These are phyloP conservation scores for Tetrahymena borealis DNA, from an alignment of 73 alveolate genomes.

Conservation along the genomic window DNA sequence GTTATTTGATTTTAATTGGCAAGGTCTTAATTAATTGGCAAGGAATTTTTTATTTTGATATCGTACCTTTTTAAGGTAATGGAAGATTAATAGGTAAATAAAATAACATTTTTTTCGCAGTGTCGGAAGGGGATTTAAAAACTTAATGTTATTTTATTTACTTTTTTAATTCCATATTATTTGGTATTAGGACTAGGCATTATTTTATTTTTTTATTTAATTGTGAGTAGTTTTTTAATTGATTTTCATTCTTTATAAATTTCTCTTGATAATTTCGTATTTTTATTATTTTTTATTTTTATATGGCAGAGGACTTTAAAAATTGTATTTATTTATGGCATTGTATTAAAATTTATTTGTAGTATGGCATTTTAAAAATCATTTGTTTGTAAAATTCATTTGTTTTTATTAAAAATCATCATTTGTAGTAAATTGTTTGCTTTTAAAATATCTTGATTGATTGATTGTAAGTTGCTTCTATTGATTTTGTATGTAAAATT, in stretches of 20 bases:
- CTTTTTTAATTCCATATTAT: not conserved
- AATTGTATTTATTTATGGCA: not conserved
- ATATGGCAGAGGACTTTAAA: conserved; percentile 2
- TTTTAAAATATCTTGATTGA: not conserved
- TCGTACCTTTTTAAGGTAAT: not conserved
- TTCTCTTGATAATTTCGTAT: not conserved
- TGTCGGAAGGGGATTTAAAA: not conserved
- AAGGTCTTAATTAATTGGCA: not conserved
- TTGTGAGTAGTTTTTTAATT: not conserved
- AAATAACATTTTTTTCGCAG: conserved; percentile 1
- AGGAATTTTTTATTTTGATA: not conserved
- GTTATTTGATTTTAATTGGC: not conserved
- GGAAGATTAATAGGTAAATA: not conserved
- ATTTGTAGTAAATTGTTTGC: not conserved
- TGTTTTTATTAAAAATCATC: not conserved
- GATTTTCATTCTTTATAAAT: not conserved
- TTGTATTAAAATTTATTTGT: not conserved
- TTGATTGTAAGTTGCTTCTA: no score
- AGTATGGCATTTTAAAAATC: not conserved
- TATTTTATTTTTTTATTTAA: not conserved
- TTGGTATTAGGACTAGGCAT: not conserved
- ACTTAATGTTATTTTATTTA: not conserved
- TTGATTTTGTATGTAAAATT: no score
- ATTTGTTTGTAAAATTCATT: not conserved
- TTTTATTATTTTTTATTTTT: not conserved